A percentile compares a stretch with the other conserved stretches of the same genome.
Conservation (phyloP, 2,329 filamentous ascomycete genomes). For the Colletotrichum gigasporum region DNA sequence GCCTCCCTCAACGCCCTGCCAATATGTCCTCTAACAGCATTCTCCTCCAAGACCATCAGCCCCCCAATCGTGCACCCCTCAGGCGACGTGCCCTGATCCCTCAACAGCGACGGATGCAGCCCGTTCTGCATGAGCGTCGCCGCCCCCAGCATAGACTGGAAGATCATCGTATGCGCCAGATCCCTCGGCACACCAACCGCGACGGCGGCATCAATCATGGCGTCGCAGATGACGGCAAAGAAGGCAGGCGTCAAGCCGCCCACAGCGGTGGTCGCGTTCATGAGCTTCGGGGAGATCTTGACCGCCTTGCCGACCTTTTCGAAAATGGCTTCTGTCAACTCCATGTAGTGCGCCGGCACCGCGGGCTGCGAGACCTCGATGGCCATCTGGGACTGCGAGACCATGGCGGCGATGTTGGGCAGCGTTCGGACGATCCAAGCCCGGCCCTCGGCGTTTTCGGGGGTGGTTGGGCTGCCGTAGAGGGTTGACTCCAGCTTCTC, state of each 20-base stretch:
- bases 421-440: slow-evolving; percentile 43
- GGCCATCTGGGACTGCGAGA: slow-evolving; percentile 43
- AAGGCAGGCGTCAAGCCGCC: slow-evolving; percentile 70
- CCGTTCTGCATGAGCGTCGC: slow-evolving; percentile 61
- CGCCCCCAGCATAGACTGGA: slow-evolving; percentile 67
- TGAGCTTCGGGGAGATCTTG: slow-evolving; percentile 57
- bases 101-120: slow-evolving; percentile 65
- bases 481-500: slow-evolving; percentile 48
- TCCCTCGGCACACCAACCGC: slow-evolving; percentile 67
- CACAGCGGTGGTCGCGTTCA: slow-evolving; percentile 68
- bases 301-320: slow-evolving; percentile 62
- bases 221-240: slow-evolving; percentile 66
- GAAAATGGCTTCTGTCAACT: slow-evolving; percentile 58
- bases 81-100: slow-evolving; percentile 67
- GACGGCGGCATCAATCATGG: slow-evolving; percentile 67
- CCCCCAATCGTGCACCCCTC: slow-evolving; percentile 70
- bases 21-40: slow-evolving; percentile 55
- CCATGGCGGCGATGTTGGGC: slow-evolving; percentile 46
- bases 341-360: slow-evolving; percentile 33
- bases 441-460: slow-evolving; percentile 29
- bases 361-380: slow-evolving; percentile 40
- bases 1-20: slow-evolving; percentile 55
- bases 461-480: slow-evolving; percentile 37
- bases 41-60: slow-evolving; percentile 68
- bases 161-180: slow-evolving; percentile 66